phyloP scores from a whole-genome alignment of 176 grass and related monocot genomes.

The Chrysopogon serrulatus region DNA sequence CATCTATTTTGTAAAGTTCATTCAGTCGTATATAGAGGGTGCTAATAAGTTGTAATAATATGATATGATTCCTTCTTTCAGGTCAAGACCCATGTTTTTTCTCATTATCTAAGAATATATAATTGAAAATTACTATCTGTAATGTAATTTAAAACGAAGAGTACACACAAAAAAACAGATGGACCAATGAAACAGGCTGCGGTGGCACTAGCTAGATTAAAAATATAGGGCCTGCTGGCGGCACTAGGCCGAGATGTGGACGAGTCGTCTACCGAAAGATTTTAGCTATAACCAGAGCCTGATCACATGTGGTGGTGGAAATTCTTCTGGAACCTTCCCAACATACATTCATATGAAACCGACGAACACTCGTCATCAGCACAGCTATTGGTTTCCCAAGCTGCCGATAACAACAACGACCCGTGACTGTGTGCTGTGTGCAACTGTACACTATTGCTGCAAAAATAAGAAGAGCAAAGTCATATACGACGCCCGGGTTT shows the following conservation, averaged over 20 bases:
- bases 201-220: too few relatives aligned
- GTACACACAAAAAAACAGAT: too few relatives aligned
- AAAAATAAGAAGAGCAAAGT: background rate
- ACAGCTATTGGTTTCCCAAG: background rate
- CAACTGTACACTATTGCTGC: background rate
- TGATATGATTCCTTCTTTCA: too few relatives aligned
- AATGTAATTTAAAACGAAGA: too few relatives aligned
- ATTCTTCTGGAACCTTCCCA: constrained; percentile 4
- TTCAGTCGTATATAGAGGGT: too few relatives aligned
- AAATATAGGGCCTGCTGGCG: too few relatives aligned
- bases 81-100: too few relatives aligned
- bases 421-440: background rate
- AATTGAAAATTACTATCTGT: too few relatives aligned
- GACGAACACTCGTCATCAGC: background rate
- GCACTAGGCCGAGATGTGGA: background rate
- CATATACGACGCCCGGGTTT: background rate
- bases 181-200: too few relatives aligned
- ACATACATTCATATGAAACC: background rate
- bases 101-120: too few relatives aligned
- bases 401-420: background rate
- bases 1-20: too few relatives aligned
- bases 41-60: too few relatives aligned
- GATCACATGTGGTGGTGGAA: background rate
- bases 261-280: background rate
- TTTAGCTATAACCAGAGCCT: background rate